Evolutionary conservation across 495 filamentous ascomycete genomes (phyloP).

Genomic region (Sabuloglossum arenarium): DNA sequence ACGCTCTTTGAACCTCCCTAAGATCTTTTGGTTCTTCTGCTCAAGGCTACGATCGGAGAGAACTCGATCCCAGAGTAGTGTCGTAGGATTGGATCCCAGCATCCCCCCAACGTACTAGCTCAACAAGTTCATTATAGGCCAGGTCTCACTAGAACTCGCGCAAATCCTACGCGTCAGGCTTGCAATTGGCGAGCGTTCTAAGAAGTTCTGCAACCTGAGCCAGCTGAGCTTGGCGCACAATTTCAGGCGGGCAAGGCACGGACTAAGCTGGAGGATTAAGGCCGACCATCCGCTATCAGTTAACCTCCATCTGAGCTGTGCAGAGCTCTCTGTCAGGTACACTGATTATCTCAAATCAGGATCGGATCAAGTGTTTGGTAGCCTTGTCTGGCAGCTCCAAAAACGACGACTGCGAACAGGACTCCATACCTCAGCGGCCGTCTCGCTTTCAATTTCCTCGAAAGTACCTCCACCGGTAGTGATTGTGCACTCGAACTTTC

Average conservation of each 20-base stretch:
- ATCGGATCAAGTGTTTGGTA: too few species aligned
- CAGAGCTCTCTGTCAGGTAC: neutral
- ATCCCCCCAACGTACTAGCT: neutral
- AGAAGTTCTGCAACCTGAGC: neutral
- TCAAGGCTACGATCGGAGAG: neutral
- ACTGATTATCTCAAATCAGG: too few species aligned
- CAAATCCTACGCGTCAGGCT: neutral
- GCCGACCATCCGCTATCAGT: neutral
- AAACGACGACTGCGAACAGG: too few species aligned
- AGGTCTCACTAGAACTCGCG: neutral
- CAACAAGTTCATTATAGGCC: neutral
- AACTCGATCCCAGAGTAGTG: neutral
- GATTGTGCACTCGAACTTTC: neutral
- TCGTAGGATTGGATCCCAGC: neutral
- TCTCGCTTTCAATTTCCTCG: neutral
- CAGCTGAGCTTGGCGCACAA: neutral
- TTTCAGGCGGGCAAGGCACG: neutral
- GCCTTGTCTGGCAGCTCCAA: too few species aligned
- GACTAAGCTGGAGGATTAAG: neutral
- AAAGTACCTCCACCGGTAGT: neutral
- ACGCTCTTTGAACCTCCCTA: constrained; percentile 35
- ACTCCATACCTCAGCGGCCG: neutral
- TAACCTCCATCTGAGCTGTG: neutral
- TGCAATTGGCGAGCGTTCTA: neutral
- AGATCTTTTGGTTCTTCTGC: constrained; percentile 7